Conservation (phyloP, 2,329 filamentous ascomycete genomes). For the Albifimbria verrucaria region DNA sequence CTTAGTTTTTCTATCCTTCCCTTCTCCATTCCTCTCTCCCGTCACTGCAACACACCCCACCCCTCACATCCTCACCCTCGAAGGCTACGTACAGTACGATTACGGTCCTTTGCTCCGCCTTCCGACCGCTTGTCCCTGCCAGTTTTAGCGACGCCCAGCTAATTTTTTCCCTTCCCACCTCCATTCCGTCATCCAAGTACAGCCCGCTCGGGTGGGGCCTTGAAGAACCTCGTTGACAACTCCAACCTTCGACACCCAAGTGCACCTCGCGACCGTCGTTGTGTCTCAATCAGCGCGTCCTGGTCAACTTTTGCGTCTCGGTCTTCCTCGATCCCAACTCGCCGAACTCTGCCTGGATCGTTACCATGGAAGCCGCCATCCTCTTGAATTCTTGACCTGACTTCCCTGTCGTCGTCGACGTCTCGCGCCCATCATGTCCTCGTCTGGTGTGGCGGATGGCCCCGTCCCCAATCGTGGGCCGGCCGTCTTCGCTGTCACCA, state of each 20-base stretch:
- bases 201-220: neutral
- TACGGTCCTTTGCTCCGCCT: neutral
- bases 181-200: neutral
- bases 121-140: neutral
- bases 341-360: neutral
- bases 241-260: too few relatives aligned
- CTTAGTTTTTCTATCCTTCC: too few relatives aligned
- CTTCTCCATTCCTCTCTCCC: too few relatives aligned
- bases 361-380: neutral
- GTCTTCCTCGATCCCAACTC: too few relatives aligned
- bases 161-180: too few relatives aligned
- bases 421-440: slow-evolving; percentile 17
- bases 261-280: neutral
- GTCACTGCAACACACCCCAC: too few relatives aligned
- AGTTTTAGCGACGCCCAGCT: neutral
- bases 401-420: neutral
- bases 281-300: neutral
- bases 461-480: slow-evolving; percentile 50
- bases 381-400: neutral
- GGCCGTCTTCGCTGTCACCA: slow-evolving; percentile 67
- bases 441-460: slow-evolving; percentile 14
- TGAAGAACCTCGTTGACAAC: too few relatives aligned
- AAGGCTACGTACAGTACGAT: too few relatives aligned
- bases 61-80: too few relatives aligned
- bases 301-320: too few relatives aligned